Base-by-base conservation (phyloP, 768 basidiomycete species). In the Trametes cingulata region DNA sequence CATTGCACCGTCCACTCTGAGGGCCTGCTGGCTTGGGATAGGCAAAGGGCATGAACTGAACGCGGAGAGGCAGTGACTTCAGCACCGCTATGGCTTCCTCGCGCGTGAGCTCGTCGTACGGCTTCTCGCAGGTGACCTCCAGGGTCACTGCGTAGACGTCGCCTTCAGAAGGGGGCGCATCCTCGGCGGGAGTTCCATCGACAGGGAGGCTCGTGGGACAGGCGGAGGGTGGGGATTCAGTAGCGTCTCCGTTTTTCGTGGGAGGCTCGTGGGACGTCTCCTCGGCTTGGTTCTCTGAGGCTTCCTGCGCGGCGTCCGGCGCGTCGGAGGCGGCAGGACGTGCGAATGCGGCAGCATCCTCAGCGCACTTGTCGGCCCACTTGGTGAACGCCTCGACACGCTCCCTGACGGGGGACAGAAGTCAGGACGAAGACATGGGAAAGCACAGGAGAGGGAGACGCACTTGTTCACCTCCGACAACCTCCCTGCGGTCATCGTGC, bases 51-150 rank as follows among this genome's bases (percentile, higher is more conserved):
- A 50, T 53, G 49, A 60, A 50, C 36, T 49, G 27, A 10, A 64
- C 42, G 37, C 52, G 56, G 25, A 58, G 27, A 1, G 63, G 63
- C 6, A 65, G 56, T 1, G 55, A 57, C 48, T 59, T 58, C 39
- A 65, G 60, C 36, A 65, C 25, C 17, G 19, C 47, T 22, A 54
- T 54, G 13, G 58, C 56, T 56, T 65, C 63, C 25, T 51, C 60
- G n/a, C 48, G 52, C 17, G 59, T 58, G 35, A 65, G 40, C 25
- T 61, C 56, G 47, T 65, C 63, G 40, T 51, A 42, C 2, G 56
- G 40, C 56, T 65, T 65, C 27, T 58, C 43, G 41, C 56, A 50
- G 22, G 24, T 17, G 17, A 65, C 6, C 40, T 58, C 36, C n/a
- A 65, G 27, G 14, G 24, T 43, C 6, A 58, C 19, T 20, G 61